Evolutionary conservation across 140 eudicot species (phyloP).

Genomic region (Erigeron philadelphicus): DNA sequence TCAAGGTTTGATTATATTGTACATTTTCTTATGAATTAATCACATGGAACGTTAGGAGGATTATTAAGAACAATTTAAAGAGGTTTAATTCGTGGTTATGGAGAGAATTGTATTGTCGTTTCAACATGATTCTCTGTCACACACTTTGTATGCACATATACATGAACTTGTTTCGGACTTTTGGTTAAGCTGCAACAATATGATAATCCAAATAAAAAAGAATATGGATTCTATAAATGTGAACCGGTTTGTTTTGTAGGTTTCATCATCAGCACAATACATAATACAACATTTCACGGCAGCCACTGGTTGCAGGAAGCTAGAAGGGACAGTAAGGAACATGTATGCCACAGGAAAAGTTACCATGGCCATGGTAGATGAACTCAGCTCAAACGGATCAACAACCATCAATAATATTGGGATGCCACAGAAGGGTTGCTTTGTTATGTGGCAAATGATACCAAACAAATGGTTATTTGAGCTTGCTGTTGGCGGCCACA

Average conservation of each 20-base stretch:
- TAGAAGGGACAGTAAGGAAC: conserved; percentile 74
- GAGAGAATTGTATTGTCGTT: conserved; percentile 1
- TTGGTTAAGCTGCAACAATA: not conserved
- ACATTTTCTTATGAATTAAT: too few relatives aligned
- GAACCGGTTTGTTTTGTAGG: conserved; percentile 36
- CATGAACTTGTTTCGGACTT: conserved; percentile 16
- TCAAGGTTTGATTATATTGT: too few relatives aligned
- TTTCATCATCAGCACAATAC: conserved; percentile 84
- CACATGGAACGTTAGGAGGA: too few relatives aligned
- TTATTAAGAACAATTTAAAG: too few relatives aligned
- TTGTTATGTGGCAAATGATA: conserved; percentile 94
- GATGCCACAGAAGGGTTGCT: conserved; percentile 67
- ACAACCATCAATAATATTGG: conserved; percentile 31
- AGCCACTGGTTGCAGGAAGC: conserved; percentile 83
- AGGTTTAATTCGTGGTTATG: too few relatives aligned
- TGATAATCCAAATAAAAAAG: not conserved
- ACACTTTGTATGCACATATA: not conserved
- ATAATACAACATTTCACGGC: conserved; percentile 91
- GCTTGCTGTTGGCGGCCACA: conserved; percentile 76
- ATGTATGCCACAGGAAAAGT: conserved; percentile 86
- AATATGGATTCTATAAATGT: not conserved
- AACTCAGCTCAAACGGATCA: conserved; percentile 49
- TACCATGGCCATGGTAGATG: conserved; percentile 72
- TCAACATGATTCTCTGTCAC: not conserved
- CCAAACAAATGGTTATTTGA: conserved; percentile 90